Evolutionary conservation across 441 rosid genomes (phyloP).

Genomic region (Arabidopsis lyrata): DNA sequence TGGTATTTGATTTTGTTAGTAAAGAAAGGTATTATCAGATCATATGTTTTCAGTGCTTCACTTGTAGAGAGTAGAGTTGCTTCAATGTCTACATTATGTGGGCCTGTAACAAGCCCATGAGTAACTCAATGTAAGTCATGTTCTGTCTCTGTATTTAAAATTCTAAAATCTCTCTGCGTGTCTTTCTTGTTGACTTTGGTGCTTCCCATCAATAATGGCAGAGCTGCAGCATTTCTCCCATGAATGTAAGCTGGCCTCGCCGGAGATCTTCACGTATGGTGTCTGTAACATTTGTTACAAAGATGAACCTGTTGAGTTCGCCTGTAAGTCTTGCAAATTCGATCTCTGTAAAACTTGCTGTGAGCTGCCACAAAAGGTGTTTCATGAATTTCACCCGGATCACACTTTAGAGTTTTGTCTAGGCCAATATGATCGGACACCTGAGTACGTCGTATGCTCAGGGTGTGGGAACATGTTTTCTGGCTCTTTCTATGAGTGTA

Average conservation of each 20-base stretch:
- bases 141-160: no score
- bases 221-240: neutral
- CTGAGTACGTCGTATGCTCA: neutral
- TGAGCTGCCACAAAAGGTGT: neutral
- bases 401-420: conserved; percentile 5
- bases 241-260: neutral
- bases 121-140: no score
- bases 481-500: neutral
- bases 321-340: neutral
- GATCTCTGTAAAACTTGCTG: conserved; percentile 13
- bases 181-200: no score
- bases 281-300: conserved; percentile 15
- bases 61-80: no score
- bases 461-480: conserved; percentile 13
- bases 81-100: no score
- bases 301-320: neutral
- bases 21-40: no score
- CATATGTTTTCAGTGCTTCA: no score
- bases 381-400: neutral
- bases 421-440: neutral
- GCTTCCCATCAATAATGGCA: neutral
- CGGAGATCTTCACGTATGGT: neutral
- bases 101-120: neutral
- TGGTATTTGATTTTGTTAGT: no score
- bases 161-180: no score